phyloP scores from a whole-genome alignment of 2,329 filamentous ascomycete species.

The Metarhizium sp. region DNA sequence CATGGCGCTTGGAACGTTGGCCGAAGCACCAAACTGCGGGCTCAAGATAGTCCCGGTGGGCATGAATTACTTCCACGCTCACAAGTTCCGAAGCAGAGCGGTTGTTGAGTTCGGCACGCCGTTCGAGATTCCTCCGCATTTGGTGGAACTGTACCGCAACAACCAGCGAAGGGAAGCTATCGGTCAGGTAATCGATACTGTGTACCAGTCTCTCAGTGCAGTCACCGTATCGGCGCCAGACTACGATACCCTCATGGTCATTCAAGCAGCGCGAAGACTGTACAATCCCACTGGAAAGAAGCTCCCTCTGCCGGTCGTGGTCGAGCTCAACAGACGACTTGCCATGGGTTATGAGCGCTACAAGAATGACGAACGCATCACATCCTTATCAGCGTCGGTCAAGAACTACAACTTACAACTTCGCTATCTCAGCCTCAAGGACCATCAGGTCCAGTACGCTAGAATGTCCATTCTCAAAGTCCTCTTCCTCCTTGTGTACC shows the following conservation, averaged over 20 bases:
- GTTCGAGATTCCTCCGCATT: slow-evolving; percentile 70
- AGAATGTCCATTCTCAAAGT: slow-evolving; percentile 72
- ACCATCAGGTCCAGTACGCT: slow-evolving; percentile 91
- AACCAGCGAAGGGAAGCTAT: slow-evolving; percentile 83
- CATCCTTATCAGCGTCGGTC: slow-evolving; percentile 64
- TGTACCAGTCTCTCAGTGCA: slow-evolving; percentile 74
- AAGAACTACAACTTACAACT: slow-evolving; percentile 81
- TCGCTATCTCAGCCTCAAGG: slow-evolving; percentile 75
- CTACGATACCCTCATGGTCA: slow-evolving; percentile 94
- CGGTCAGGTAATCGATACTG: slow-evolving; percentile 71
- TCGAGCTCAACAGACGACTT: slow-evolving; percentile 86
- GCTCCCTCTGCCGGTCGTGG: slow-evolving; percentile 80
- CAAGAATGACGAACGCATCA: slow-evolving; percentile 81
- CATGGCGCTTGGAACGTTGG: slow-evolving; percentile 89
- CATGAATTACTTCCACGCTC: slow-evolving; percentile 99
- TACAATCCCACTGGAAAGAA: slow-evolving; percentile 95
- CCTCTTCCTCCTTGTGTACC: slow-evolving; percentile 67
- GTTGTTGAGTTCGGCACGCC: slow-evolving; percentile 92
- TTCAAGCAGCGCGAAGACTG: slow-evolving; percentile 84
- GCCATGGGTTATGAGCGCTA: slow-evolving; percentile 87
- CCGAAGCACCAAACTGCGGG: slow-evolving; percentile 75
- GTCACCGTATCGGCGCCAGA: slow-evolving; percentile 90
- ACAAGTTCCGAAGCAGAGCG: slow-evolving; percentile 94
- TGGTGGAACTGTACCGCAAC: slow-evolving; percentile 77
- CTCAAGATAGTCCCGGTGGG: slow-evolving; percentile 93